A percentile compares a stretch with the other conserved stretches of the same genome.
Conservation (phyloP, 208 protist species). For the Trypanosoma mega region DNA sequence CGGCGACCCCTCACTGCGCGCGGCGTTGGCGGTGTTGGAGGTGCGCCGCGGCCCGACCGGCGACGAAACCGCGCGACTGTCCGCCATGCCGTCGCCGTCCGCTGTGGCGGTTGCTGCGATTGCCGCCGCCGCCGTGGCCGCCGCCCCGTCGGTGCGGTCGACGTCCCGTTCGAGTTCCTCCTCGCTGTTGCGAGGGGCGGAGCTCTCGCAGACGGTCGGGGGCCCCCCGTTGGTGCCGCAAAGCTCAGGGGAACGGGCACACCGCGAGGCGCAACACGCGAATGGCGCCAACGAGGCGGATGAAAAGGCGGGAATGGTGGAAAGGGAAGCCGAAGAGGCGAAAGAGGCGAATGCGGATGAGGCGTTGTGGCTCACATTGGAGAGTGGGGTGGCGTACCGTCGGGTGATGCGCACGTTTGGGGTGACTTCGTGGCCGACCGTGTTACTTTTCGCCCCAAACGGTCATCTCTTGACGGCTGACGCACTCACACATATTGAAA, state of each 20-base stretch:
- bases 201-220: too few species aligned
- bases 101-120: slow-evolving; percentile 1
- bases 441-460: slow-evolving; percentile 56
- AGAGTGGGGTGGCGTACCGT: slow-evolving; percentile 56
- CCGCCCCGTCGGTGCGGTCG: too few species aligned
- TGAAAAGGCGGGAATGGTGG: too few species aligned
- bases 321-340: too few species aligned
- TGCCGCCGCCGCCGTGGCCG: too few species aligned
- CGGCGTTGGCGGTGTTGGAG: slow-evolving; percentile 54
- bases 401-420: slow-evolving; percentile 45
- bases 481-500: slow-evolving; percentile 53
- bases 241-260: too few species aligned
- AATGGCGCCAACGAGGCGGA: too few species aligned
- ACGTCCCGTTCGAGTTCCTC: too few species aligned
- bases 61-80: background rate
- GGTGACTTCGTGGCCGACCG: slow-evolving; percentile 53
- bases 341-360: slow-evolving; percentile 48
- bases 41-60: slow-evolving; percentile 23
- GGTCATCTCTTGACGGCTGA: slow-evolving; percentile 48
- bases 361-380: slow-evolving; percentile 64
- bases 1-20: too few species aligned
- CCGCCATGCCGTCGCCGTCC: background rate
- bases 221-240: too few species aligned
- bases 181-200: too few species aligned
- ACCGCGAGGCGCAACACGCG: too few species aligned